A percentile compares a stretch with the other conserved stretches of the same genome.
phyloP scores from a whole-genome alignment of 345 rosid species.

The Lepidium africanum region DNA sequence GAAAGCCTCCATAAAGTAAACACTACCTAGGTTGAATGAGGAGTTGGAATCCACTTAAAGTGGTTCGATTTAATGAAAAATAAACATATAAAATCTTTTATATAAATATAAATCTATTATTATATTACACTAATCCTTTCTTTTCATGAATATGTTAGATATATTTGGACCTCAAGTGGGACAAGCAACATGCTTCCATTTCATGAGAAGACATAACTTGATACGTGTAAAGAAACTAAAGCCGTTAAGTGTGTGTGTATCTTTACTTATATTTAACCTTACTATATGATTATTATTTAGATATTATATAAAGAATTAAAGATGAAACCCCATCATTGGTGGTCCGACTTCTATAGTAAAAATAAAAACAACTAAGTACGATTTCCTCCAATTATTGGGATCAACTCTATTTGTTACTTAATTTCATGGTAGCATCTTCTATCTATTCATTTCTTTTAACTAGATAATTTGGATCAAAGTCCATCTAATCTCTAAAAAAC shows the following conservation, averaged over 20 bases:
- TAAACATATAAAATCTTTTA: not conserved
- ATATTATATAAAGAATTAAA: constrained; percentile 10
- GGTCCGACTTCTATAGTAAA: constrained; percentile 24
- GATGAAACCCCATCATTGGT: constrained; percentile 48
- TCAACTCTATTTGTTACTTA: constrained; percentile 23
- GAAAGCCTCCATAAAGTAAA: constrained; percentile 58
- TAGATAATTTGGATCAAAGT: no score
- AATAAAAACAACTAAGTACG: constrained; percentile 17
- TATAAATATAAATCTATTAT: not conserved
- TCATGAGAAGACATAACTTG: constrained; percentile 34
- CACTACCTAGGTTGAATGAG: constrained; percentile 59
- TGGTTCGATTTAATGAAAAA: constrained; percentile 29
- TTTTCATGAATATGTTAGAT: constrained; percentile 15
- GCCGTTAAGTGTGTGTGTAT: constrained; percentile 35
- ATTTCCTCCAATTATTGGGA: constrained; percentile 45
- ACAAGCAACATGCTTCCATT: constrained; percentile 53
- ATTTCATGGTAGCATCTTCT: constrained; percentile 3
- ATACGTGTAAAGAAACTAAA: constrained; percentile 58
- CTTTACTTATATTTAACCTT: not conserved
- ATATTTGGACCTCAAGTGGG: constrained; percentile 42
- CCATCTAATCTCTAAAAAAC: no score
- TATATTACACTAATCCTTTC: constrained; percentile 3
- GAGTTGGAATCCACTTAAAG: constrained; percentile 94
- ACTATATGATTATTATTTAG: not conserved
- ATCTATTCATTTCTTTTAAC: not conserved